A percentile compares a stretch with the other conserved stretches of the same genome.
Evolutionary conservation across 768 basidiomycete genomes (phyloP).

Genomic region (Mycena rebaudengoi): DNA sequence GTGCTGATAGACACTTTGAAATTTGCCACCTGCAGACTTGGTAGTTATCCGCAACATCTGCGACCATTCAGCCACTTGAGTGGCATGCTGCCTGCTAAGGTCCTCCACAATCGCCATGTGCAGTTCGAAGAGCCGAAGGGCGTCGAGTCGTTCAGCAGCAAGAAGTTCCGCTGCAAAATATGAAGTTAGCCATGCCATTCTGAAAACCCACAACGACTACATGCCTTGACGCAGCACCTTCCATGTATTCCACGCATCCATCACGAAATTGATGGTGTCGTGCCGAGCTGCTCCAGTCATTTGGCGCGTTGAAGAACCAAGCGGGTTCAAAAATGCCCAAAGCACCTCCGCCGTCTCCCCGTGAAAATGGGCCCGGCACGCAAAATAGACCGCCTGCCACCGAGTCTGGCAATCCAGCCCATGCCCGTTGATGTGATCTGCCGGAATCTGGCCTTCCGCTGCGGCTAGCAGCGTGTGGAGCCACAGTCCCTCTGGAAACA

Average conservation of each 20-base stretch:
- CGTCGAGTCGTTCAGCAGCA: neutral
- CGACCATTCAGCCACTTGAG: conserved; percentile 6
- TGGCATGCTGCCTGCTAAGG: too few relatives aligned
- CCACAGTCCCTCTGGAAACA: conserved; percentile 3
- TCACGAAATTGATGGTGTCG: too few relatives aligned
- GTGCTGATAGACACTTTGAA: conserved; percentile 6
- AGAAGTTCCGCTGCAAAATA: neutral
- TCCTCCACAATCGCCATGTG: neutral
- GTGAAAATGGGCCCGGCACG: conserved; percentile 7
- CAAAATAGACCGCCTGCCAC: conserved; percentile 9
- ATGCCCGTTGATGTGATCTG: too few relatives aligned
- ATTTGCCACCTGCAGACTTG: neutral
- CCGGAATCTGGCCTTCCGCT: conserved; percentile 8
- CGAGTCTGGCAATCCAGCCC: too few relatives aligned
- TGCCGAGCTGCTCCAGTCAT: conserved; percentile 4
- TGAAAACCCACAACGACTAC: neutral
- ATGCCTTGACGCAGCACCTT: neutral
- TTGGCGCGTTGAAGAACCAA: conserved; percentile 6
- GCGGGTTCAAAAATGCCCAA: conserved; percentile 4
- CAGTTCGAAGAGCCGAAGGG: neutral
- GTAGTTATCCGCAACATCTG: neutral
- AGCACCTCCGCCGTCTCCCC: too few relatives aligned
- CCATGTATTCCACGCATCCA: conserved; percentile 4
- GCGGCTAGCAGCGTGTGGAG: neutral
- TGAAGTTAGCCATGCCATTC: neutral